Percentiles rank a stretch among this genome's conserved stretches.
Conservation (phyloP, 495 filamentous ascomycete species). For the Penicillium coffeae region DNA sequence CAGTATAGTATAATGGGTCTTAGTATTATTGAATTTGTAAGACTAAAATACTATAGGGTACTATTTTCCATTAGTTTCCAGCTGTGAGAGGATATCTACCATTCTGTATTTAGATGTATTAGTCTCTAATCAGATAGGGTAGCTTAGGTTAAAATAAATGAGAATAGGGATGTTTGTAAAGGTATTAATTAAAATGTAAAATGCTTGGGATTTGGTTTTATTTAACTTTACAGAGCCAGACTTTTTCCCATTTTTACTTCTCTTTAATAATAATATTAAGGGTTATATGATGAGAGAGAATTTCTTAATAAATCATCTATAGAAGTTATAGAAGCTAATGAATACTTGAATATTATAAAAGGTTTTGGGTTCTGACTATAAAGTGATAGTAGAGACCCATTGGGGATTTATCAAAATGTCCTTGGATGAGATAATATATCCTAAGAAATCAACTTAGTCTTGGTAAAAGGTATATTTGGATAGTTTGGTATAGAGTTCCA, state of each 20-base stretch:
- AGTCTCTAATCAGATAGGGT: background rate
- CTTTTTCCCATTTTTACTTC: conserved; percentile 2
- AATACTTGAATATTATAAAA: conserved; percentile 2
- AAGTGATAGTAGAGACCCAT: too few relatives aligned
- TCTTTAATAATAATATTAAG: background rate
- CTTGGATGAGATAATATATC: too few relatives aligned
- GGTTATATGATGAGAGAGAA: background rate
- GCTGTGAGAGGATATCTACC: background rate
- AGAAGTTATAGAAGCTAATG: conserved; percentile 1
- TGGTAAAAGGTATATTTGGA: too few relatives aligned
- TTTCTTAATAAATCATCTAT: background rate
- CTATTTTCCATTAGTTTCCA: background rate
- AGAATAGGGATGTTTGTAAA: background rate
- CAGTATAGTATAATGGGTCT: background rate
- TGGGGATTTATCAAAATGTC: too few relatives aligned
- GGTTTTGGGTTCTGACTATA: background rate
- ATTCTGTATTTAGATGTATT: too few relatives aligned
- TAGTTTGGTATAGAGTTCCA: too few relatives aligned
- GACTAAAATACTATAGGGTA: background rate
- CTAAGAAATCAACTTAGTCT: too few relatives aligned
- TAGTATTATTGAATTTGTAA: background rate
- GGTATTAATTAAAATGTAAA: background rate
- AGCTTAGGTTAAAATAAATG: background rate
- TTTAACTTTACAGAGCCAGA: background rate
- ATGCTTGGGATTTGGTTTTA: background rate